Percentiles rank a stretch among this genome's conserved stretches.
These are phyloP conservation scores for Passalora sequoiae DNA, from an alignment of 2,329 filamentous ascomycete species.

Conservation along the genomic window DNA sequence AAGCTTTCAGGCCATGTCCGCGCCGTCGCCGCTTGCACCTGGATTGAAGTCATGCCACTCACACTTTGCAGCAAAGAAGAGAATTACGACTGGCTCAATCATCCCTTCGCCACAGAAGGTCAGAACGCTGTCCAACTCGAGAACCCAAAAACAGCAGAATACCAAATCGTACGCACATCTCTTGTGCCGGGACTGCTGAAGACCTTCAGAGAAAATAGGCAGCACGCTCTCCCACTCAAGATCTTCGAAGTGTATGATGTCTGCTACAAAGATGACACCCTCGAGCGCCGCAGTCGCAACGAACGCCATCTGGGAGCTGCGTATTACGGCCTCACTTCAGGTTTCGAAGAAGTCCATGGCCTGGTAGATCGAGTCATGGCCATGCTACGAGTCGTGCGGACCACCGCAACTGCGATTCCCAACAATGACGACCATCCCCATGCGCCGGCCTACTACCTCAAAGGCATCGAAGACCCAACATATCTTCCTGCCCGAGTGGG, in stretches of 20 bases:
- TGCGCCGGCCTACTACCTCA: conserved; percentile 77
- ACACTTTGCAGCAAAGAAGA: conserved; percentile 97
- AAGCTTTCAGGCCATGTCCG: conserved; percentile 91
- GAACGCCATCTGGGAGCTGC: conserved; percentile 94
- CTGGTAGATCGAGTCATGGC: conserved; percentile 85
- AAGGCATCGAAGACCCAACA: conserved; percentile 78
- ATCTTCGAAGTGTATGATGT: conserved; percentile 90
- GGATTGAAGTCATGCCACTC: conserved; percentile 92
- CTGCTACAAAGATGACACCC: conserved; percentile 75
- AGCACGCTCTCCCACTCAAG: conserved; percentile 80
- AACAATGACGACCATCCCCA: conserved; percentile 44
- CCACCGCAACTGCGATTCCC: conserved; percentile 68
- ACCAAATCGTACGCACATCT: conserved; percentile 85
- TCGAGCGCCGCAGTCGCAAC: conserved; percentile 84
- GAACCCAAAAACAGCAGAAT: conserved; percentile 89
- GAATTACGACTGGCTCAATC: conserved; percentile 94
- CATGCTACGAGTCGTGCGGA: conserved; percentile 81
- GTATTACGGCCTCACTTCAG: conserved; percentile 88
- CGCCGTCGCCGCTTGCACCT: conserved; percentile 83
- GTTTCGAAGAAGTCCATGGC: conserved; percentile 94
- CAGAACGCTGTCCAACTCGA: conserved; percentile 76
- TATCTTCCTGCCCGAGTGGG: conserved; percentile 90
- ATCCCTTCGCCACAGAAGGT: conserved; percentile 60
- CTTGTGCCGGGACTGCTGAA: conserved; percentile 84
- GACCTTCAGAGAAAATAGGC: conserved; percentile 89